Conservation (phyloP, 2,329 filamentous ascomycete species). For the Neofusicoccum sp. region DNA sequence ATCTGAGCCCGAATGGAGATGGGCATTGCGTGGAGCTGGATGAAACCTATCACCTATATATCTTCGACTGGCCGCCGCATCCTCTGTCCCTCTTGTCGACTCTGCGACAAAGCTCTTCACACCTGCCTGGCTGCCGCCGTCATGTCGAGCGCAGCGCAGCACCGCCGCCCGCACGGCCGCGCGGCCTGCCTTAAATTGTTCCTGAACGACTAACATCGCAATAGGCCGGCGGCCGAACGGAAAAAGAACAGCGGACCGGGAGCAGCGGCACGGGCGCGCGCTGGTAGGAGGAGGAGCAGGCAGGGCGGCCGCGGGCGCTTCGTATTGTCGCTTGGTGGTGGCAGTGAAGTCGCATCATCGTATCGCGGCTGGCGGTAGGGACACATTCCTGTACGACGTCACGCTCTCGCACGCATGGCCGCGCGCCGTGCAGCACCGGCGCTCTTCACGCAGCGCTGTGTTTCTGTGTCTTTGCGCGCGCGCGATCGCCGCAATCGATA, state of each 20-base stretch:
- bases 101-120: not conserved
- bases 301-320: not conserved
- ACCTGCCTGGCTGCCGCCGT: not conserved
- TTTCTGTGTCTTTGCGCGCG: no score
- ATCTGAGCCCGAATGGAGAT: not conserved
- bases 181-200: not conserved
- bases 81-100: not conserved
- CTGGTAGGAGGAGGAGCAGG: not conserved
- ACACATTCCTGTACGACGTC: not conserved
- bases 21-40: conserved; percentile 1
- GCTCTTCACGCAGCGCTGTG: not conserved
- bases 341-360: not conserved
- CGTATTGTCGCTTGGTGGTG: conserved; percentile 7
- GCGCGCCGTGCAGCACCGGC: not conserved
- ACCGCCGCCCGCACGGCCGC: conserved; percentile 3
- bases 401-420: not conserved
- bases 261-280: not conserved
- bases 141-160: not conserved
- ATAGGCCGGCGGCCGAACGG: not conserved
- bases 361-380: not conserved
- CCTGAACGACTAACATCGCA: not conserved
- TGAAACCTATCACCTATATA: not conserved
- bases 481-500: conserved; percentile 13
- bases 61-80: not conserved
- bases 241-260: not conserved